Conservation (phyloP, 1,139 yeast genomes). For the Hemisphaericaspora subhashii region DNA sequence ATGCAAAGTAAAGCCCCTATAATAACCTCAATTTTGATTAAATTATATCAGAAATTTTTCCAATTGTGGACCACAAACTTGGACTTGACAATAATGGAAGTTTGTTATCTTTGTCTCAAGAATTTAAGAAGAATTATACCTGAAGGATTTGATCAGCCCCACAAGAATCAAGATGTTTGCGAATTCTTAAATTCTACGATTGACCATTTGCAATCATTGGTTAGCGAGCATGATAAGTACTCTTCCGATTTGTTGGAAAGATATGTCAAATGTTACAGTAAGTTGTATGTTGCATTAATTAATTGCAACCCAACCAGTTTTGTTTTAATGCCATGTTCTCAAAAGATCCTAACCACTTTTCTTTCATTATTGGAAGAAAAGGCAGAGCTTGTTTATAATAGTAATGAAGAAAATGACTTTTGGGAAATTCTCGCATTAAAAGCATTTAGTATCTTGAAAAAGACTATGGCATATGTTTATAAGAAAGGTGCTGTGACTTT, state of each 20-base stretch:
- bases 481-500: slow-evolving; percentile 69
- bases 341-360: slow-evolving; percentile 57
- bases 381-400: slow-evolving; percentile 57
- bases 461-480: slow-evolving; percentile 58
- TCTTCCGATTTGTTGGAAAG: slow-evolving; percentile 63
- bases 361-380: slow-evolving; percentile 60
- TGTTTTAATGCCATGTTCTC: slow-evolving; percentile 64
- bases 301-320: slow-evolving; percentile 69
- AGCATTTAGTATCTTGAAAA: slow-evolving; percentile 65
- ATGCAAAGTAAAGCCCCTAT: slow-evolving; percentile 71
- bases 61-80: slow-evolving; percentile 56
- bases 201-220: slow-evolving; percentile 58
- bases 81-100: slow-evolving; percentile 55
- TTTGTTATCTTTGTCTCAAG: slow-evolving; percentile 77
- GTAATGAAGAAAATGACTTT: slow-evolving; percentile 55
- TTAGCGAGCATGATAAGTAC: slow-evolving; percentile 54
- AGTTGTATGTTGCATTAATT: slow-evolving; percentile 61
- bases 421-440: slow-evolving; percentile 80
- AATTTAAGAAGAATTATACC: slow-evolving; percentile 69
- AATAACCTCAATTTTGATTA: slow-evolving; percentile 57
- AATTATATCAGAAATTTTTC: slow-evolving; percentile 59
- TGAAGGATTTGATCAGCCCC: slow-evolving; percentile 74
- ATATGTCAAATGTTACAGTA: slow-evolving; percentile 73
- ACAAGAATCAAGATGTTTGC: slow-evolving; percentile 54
- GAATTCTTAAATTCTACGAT: slow-evolving; percentile 62